These are phyloP conservation scores for Stenogyne calaminthoides DNA, from an alignment of 305 asterid species.

Conservation along the genomic window DNA sequence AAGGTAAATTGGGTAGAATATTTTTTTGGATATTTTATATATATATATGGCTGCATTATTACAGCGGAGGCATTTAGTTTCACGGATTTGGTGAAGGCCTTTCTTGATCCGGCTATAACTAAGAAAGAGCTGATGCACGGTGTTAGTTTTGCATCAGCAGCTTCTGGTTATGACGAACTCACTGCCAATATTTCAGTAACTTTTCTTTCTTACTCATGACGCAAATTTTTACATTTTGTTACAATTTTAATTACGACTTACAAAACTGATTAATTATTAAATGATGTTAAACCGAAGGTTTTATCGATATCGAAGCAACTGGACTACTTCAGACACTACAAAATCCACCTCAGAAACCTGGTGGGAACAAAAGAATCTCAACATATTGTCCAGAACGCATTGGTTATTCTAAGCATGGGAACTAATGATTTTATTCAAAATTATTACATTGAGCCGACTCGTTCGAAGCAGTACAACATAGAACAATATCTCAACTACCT, in stretches of 20 bases:
- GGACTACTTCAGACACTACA: conserved; percentile 41
- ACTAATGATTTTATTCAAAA: conserved; percentile 46
- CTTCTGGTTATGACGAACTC: conserved; percentile 49
- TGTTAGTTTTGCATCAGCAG: conserved; percentile 55
- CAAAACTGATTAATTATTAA: background rate
- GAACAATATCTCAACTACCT: conserved; percentile 39
- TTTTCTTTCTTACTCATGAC: background rate
- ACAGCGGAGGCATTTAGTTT: conserved; percentile 50
- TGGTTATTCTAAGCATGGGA: conserved; percentile 35
- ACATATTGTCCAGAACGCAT: conserved; percentile 30
- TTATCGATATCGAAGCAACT: conserved; percentile 44
- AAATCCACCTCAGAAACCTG: conserved; percentile 36
- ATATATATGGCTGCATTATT: background rate
- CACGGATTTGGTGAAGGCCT: conserved; percentile 34
- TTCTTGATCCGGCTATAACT: conserved; percentile 43
- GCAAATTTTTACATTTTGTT: background rate
- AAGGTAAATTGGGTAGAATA: background rate
- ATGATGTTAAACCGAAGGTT: conserved; percentile 34
- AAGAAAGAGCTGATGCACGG: conserved; percentile 44
- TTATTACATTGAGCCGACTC: conserved; percentile 39
- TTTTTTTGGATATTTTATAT: background rate
- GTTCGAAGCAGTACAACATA: conserved; percentile 38
- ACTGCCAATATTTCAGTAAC: conserved; percentile 47
- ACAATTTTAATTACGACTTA: background rate
- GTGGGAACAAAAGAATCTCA: conserved; percentile 39